These are phyloP conservation scores for Hypoxylon perforatum DNA, from an alignment of 495 filamentous ascomycete genomes.

Conservation along the genomic window DNA sequence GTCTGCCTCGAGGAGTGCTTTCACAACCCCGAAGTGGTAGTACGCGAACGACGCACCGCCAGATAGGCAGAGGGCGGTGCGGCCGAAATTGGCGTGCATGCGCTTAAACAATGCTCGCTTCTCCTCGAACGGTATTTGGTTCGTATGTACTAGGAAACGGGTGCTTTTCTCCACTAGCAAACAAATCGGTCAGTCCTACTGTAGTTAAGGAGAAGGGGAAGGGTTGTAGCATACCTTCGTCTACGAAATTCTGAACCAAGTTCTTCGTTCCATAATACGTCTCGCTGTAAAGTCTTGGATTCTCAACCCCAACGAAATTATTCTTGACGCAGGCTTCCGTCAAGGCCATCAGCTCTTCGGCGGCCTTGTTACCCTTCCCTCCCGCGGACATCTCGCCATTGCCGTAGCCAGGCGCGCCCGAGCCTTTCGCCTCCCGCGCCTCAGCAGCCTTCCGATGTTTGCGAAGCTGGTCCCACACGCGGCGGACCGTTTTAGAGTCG, in stretches of 20 bases:
- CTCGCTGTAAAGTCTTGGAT: constrained; percentile 90
- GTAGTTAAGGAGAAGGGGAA: background rate
- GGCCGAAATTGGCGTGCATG: constrained; percentile 88
- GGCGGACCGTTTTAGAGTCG: constrained; percentile 81
- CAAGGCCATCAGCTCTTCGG: constrained; percentile 78
- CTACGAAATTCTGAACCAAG: constrained; percentile 86
- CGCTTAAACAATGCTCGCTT: constrained; percentile 90
- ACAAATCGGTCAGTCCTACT: constrained; percentile 17
- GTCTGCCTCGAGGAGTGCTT: constrained; percentile 87
- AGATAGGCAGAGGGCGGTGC: constrained; percentile 90
- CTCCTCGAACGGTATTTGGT: constrained; percentile 72
- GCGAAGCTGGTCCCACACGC: constrained; percentile 78
- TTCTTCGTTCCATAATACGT: constrained; percentile 97
- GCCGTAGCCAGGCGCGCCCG: constrained; percentile 19
- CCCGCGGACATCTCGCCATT: constrained; percentile 22
- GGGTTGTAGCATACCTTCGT: constrained; percentile 69
- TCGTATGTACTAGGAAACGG: constrained; percentile 72
- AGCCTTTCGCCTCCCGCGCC: constrained; percentile 53
- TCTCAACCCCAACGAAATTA: constrained; percentile 97
- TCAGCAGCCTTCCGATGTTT: constrained; percentile 68
- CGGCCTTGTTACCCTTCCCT: constrained; percentile 56
- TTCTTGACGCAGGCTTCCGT: constrained; percentile 94
- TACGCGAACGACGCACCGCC: constrained; percentile 97
- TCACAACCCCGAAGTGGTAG: constrained; percentile 94
- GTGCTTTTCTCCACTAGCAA: constrained; percentile 68